Percentiles rank a stretch among this genome's conserved stretches.
Evolutionary conservation across 1,139 yeast species (phyloP).

Genomic region (Suhomyces ambrosiae): DNA sequence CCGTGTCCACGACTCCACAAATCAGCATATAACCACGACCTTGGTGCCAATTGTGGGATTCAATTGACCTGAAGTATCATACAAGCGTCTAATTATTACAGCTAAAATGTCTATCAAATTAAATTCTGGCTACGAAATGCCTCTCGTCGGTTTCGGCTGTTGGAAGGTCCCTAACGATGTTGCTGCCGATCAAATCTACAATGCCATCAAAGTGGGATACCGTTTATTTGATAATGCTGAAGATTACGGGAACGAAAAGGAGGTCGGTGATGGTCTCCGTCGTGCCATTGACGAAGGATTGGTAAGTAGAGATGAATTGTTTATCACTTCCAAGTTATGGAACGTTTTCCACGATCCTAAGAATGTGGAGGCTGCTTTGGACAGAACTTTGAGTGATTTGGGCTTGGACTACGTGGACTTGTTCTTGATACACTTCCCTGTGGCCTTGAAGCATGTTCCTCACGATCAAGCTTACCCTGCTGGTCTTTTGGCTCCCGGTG

Average conservation of each 20-base stretch:
- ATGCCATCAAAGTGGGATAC: constrained; percentile 72
- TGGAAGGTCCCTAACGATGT: constrained; percentile 64
- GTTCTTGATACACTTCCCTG: constrained; percentile 80
- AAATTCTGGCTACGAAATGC: constrained; percentile 63
- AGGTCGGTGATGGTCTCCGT: constrained; percentile 69
- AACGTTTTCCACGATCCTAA: constrained; percentile 72
- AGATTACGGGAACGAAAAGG: constrained; percentile 77
- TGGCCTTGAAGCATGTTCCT: constrained; percentile 72
- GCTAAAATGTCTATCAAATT: constrained; percentile 46
- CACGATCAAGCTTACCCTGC: constrained; percentile 77
- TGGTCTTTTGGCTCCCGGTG: constrained; percentile 61
- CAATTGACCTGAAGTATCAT: too few species aligned
- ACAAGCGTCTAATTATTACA: background rate
- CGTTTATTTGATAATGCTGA: constrained; percentile 76
- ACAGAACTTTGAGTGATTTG: constrained; percentile 65
- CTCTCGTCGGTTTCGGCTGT: constrained; percentile 66
- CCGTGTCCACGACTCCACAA: too few species aligned
- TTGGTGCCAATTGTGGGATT: too few species aligned
- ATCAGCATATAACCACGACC: too few species aligned
- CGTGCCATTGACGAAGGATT: constrained; percentile 67
- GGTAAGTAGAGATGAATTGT: constrained; percentile 71
- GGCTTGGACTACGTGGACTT: constrained; percentile 70
- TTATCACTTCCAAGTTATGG: constrained; percentile 81
- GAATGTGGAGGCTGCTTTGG: constrained; percentile 57
- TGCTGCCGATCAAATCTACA: constrained; percentile 62